Evolutionary conservation across 768 basidiomycete species (phyloP).

Genomic region (Pilatotrama ljubarskyi): DNA sequence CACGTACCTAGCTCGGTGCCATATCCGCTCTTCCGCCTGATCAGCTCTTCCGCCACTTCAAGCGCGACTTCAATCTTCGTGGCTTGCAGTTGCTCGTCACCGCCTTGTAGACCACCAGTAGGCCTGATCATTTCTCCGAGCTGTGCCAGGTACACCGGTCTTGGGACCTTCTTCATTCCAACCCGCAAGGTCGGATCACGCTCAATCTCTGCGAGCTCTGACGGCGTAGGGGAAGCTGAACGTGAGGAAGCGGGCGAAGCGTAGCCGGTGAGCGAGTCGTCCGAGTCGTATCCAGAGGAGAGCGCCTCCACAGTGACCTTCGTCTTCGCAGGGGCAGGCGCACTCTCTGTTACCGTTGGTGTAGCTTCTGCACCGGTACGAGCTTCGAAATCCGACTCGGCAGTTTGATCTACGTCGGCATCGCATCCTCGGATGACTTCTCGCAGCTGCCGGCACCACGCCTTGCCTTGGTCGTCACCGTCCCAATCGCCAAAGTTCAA

Average conservation of each 20-base stretch:
- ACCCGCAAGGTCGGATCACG: constrained; percentile 81
- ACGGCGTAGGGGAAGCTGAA: constrained; percentile 77
- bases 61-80: constrained; percentile 82
- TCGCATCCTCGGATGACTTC: constrained; percentile 51
- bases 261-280: constrained; percentile 81
- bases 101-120: constrained; percentile 48
- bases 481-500: constrained; percentile 87
- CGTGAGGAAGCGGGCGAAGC: constrained; percentile 66
- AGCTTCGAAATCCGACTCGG: constrained; percentile 23
- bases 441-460: constrained; percentile 66
- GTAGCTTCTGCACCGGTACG: not conserved
- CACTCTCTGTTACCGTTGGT: not conserved
- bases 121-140: constrained; percentile 75
- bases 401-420: constrained; percentile 40
- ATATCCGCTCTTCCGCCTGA: constrained; percentile 79
- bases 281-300: constrained; percentile 62
- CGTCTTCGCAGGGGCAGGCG: constrained; percentile 18
- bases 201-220: constrained; percentile 80
- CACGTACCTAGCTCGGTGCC: constrained; percentile 85
- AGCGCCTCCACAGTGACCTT: constrained; percentile 23
- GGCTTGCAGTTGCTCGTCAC: constrained; percentile 64
- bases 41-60: constrained; percentile 75
- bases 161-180: constrained; percentile 64
- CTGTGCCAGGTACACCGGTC: constrained; percentile 90
- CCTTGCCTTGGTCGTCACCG: constrained; percentile 63